Percentiles rank a stretch among this genome's conserved stretches.
Evolutionary conservation across 78 protist genomes (phyloP).

Genomic region (Tieghemostelium lacteum): DNA sequence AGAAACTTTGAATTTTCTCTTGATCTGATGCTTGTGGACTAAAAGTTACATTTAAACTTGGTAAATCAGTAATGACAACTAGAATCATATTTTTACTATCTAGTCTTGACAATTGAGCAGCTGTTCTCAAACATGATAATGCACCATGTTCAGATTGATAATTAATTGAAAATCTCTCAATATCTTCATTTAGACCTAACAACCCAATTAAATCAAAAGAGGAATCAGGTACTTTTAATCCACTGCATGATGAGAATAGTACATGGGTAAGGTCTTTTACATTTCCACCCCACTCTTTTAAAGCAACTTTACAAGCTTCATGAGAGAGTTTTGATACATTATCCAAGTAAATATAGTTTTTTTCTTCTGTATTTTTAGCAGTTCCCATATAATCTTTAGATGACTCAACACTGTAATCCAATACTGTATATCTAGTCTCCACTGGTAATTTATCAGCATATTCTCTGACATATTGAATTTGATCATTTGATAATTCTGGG

Average conservation of each 20-base stretch:
- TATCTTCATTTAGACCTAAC: conserved; percentile 33
- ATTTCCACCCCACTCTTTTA: conserved; percentile 68
- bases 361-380: too few relatives aligned
- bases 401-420: too few relatives aligned
- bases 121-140: conserved; percentile 40
- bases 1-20: conserved; percentile 31
- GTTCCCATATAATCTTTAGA: too few relatives aligned
- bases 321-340: conserved; percentile 11
- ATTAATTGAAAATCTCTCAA: conserved; percentile 29
- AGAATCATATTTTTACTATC: conserved; percentile 19
- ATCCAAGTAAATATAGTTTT: too few relatives aligned
- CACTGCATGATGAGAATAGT: conserved; percentile 31
- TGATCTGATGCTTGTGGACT: conserved; percentile 45
- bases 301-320: conserved; percentile 28
- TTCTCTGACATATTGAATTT: too few relatives aligned
- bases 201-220: conserved; percentile 19
- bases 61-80: conserved; percentile 51
- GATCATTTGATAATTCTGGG: too few relatives aligned
- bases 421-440: too few relatives aligned
- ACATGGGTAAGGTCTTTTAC: conserved; percentile 48
- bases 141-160: conserved; percentile 57
- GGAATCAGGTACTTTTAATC: conserved; percentile 55
- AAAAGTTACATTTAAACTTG: conserved; percentile 24
- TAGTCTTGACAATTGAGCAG: conserved; percentile 3
- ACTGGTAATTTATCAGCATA: too few relatives aligned